Evolutionary conservation across 345 rosid genomes (phyloP).

Genomic region (Lepidium sativum): DNA sequence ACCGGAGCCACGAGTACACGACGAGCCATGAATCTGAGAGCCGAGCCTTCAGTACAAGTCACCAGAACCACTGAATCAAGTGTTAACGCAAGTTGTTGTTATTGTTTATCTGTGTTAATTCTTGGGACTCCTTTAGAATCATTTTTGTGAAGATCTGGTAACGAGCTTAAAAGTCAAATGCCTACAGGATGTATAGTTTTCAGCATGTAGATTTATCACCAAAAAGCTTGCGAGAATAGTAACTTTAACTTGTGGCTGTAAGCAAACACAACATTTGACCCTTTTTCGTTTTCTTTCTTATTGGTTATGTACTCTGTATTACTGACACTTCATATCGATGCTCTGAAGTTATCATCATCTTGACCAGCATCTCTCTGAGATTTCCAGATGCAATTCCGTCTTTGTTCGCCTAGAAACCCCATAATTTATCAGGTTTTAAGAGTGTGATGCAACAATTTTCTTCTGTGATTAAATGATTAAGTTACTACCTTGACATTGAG

Average conservation of each 20-base stretch:
- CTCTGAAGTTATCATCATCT: conserved; percentile 7
- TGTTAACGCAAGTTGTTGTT: background rate
- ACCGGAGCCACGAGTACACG: conserved; percentile 16
- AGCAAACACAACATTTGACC: conserved; percentile 21
- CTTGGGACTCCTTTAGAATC: background rate
- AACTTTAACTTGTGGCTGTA: conserved; percentile 9
- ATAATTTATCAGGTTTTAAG: background rate
- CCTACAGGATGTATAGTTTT: background rate
- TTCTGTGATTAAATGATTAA: too few species aligned
- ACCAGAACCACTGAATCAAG: background rate
- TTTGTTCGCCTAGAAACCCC: background rate
- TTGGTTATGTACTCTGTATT: conserved; percentile 10
- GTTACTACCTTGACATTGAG: conserved; percentile 57
- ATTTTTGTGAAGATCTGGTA: background rate
- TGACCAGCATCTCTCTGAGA: conserved; percentile 16
- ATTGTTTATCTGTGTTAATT: background rate
- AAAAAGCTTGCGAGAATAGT: conserved; percentile 2
- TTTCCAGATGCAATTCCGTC: conserved; percentile 9
- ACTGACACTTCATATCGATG: background rate
- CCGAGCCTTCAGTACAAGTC: conserved; percentile 19
- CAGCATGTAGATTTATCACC: background rate
- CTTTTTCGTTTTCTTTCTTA: background rate
- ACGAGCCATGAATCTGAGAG: conserved; percentile 21
- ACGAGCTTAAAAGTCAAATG: background rate
- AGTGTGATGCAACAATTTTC: too few species aligned